Evolutionary conservation across 1,284 basidiomycete species (phyloP).

Genomic region (Earliella scabrosa): DNA sequence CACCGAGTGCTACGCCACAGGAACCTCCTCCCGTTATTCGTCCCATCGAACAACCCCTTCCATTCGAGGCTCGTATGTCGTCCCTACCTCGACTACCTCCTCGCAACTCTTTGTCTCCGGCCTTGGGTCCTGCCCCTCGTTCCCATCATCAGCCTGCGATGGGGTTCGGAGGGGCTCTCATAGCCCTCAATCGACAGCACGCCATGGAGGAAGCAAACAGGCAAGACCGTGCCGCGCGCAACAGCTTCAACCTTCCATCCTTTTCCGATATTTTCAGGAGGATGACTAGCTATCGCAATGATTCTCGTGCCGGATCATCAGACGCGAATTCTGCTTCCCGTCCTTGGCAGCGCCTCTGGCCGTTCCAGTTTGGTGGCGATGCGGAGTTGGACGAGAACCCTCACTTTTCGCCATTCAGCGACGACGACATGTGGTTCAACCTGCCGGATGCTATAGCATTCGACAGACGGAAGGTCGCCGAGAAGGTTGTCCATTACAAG

Average conservation of each 20-base stretch:
- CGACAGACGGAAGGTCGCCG: background rate
- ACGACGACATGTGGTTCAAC: slow-evolving; percentile 7
- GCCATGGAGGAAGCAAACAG: slow-evolving; percentile 25
- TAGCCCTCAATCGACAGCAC: slow-evolving; percentile 45
- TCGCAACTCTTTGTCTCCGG: slow-evolving; percentile 21
- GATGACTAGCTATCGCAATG: background rate
- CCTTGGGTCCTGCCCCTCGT: slow-evolving; percentile 41
- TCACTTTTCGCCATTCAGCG: slow-evolving; percentile 4
- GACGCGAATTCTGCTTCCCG: background rate
- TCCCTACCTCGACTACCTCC: slow-evolving; percentile 28
- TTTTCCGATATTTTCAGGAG: slow-evolving; percentile 18
- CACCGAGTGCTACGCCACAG: background rate
- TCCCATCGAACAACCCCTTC: slow-evolving; percentile 46
- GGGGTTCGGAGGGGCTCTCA: slow-evolving; percentile 71
- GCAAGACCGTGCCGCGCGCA: slow-evolving; percentile 10
- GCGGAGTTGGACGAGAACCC: background rate
- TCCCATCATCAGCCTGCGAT: slow-evolving; percentile 62
- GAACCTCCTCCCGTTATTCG: slow-evolving; percentile 37
- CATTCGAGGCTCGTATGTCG: slow-evolving; percentile 44
- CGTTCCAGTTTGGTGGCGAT: slow-evolving; percentile 3
- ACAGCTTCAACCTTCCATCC: slow-evolving; percentile 13
- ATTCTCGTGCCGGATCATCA: background rate
- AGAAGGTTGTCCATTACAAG: slow-evolving; percentile 43
- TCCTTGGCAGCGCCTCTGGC: slow-evolving; percentile 8
- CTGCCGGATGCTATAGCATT: background rate